Evolutionary conservation across 106 monocot species (phyloP).

Genomic region (Dendrobium nobile): DNA sequence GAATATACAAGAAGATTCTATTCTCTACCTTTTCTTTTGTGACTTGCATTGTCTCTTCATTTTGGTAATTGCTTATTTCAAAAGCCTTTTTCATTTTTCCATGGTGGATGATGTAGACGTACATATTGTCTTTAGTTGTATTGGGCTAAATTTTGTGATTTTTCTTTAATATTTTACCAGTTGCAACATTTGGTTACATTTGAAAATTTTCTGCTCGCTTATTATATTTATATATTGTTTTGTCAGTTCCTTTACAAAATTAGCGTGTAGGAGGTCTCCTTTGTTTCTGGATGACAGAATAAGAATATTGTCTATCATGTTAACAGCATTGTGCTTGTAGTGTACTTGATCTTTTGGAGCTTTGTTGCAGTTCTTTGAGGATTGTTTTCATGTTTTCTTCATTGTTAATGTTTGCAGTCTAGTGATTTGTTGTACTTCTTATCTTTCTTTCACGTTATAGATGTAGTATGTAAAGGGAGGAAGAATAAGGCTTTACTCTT

Average conservation of each 20-base stretch:
- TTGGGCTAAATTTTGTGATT: not conserved
- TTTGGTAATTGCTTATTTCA: not conserved
- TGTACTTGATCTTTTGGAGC: not conserved
- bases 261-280: not conserved
- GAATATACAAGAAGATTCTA: not conserved
- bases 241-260: not conserved
- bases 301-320: not conserved
- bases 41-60: not conserved
- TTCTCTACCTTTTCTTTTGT: not conserved
- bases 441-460: too few relatives aligned
- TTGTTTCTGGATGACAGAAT: not conserved
- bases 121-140: not conserved
- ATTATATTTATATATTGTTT: not conserved
- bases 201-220: not conserved
- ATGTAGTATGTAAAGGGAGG: too few relatives aligned
- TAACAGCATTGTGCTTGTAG: not conserved
- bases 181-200: not conserved
- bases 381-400: too few relatives aligned
- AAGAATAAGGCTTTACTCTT: too few relatives aligned
- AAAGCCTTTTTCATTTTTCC: not conserved
- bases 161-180: not conserved
- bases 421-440: too few relatives aligned
- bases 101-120: not conserved
- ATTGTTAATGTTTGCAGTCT: too few relatives aligned
- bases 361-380: too few relatives aligned